Evolutionary conservation across 306 rosid species (phyloP), one percentile per base, ranked within the genome.

Genomic region (Quillaja saponaria): DNA sequence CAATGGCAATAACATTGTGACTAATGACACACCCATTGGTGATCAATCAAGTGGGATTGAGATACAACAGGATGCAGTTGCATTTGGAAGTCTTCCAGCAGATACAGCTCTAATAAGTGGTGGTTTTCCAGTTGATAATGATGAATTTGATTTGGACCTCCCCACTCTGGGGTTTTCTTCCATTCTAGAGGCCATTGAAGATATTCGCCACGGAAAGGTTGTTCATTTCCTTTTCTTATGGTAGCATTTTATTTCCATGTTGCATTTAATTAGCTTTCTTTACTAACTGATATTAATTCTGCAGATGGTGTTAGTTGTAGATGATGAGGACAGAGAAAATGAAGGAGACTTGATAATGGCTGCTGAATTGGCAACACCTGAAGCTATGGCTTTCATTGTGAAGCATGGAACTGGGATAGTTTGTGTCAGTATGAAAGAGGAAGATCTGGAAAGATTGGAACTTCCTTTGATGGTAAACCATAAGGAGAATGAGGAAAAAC

Each of bases 291-390:
- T 57, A 19, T 31, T 20, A n/a, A 28, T 34, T 58, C 46, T 62
- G 78, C 87, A 90, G 97, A 70, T 84, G 80, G 95, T 90, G 39
- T 61, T 86, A 71, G 97, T 86, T 64, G 97, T 90, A 10, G 97
- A 90, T 10, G 97, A 84, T 3, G 97, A 90, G 80, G 95, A 90
- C 55, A 80, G 97, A 63, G 97, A 90, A 77, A 90, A 90, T 63
- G 97, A 86, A 76, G 97, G 97, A 78, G 97, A 90, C 61, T 71
- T 90, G 68, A 90, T 90, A 67, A 90, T 90, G 97, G 95, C 95
- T 7, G 91, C 97, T 19, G 68, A 86, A 48, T 42, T 87, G 76
- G 97, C 82, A 14, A 90, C 97, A 21, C 87, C 97, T 12, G 90
- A 90, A 68, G 97, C 97, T 69, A 86, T 90, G 97, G 97, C 97